These are phyloP conservation scores for Amesomyces nigricolor DNA, from an alignment of 2,329 filamentous ascomycete genomes.

Conservation along the genomic window DNA sequence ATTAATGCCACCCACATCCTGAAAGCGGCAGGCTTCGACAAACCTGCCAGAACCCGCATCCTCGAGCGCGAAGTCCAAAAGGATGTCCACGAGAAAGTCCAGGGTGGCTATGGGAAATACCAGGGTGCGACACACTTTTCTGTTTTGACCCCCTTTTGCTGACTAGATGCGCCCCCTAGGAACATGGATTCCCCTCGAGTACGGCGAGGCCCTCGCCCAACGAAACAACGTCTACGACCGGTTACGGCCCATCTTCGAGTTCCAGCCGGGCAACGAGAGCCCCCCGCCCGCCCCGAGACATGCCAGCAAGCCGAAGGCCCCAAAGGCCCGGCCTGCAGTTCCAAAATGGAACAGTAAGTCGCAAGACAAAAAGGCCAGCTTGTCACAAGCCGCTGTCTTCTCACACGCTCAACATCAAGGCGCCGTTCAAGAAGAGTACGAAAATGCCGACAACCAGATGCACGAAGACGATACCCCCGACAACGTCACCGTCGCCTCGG, in stretches of 20 bases:
- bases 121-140: conserved; percentile 55
- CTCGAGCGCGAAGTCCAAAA: conserved; percentile 96
- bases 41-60: conserved; percentile 89
- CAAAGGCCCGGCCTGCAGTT: conserved; percentile 56
- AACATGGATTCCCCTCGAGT: conserved; percentile 88
- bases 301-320: conserved; percentile 75
- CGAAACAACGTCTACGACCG: conserved; percentile 84
- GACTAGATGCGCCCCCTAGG: conserved; percentile 43
- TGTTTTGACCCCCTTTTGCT: background rate
- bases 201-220: conserved; percentile 74
- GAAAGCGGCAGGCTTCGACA: conserved; percentile 95
- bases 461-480: conserved; percentile 78
- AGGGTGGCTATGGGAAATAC: conserved; percentile 97
- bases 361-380: conserved; percentile 15
- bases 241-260: conserved; percentile 84
- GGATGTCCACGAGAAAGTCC: conserved; percentile 93
- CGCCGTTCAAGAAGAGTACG: conserved; percentile 54
- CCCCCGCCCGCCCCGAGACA: conserved; percentile 93
- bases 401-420: conserved; percentile 24
- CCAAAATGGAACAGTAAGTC: conserved; percentile 52
- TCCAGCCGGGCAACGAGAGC: conserved; percentile 73
- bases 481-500: conserved; percentile 75
- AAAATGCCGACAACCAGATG: conserved; percentile 56
- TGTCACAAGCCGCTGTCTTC: conserved; percentile 18
- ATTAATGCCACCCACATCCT: conserved; percentile 99